Evolutionary conservation across 345 rosid species (phyloP), one percentile per base, ranked within the genome.

Genomic region (Populus tremula): DNA sequence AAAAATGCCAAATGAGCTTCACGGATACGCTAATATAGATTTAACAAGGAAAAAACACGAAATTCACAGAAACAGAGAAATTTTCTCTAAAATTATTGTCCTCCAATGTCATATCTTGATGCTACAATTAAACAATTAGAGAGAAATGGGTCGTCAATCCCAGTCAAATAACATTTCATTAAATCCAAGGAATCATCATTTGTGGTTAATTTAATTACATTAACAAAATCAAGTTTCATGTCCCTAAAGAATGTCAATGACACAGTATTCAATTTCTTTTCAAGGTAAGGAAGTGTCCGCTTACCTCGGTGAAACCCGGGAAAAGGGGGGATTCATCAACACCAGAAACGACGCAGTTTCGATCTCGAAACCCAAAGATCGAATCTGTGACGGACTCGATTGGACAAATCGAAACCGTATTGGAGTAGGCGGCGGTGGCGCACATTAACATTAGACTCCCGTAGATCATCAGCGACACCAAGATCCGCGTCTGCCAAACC

Each of bases 231-330:
- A 35, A 72, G 47, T 54, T 72, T 64, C 62, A 49, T 25, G 23
- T 29, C 20, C n/a, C 29, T 3, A 23, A n/a, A 5, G 63, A 59
- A 3, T 59, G 29, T 23, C 63, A 59, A n/a, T 10, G 45, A 56
- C n/a, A 67, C 47, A 25, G 49, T 18, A 38, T 39, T 23, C 63
- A 59, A 23, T 59, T 59, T 25, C 41, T 67, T 67, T 21, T 10
- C 0, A 25, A 76, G 36, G 17, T 20, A 16, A 25, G 65, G 18
- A 16, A 67, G 8, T 5, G 9, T 17, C 5, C 20, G 72, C 33
- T 16, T 84, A 94, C 98, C 95, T 93, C 93, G 33, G 86, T 87
- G 73, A 93, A 90, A 10, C 88, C 85, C 71, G 82, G 66, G 59
- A 87, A 81, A 68, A 49, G 21, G 76, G 82, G 71, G 74, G 88